These are phyloP conservation scores for Pyrenochaeta sp. DNA, from an alignment of 2,329 filamentous ascomycete species.

Conservation along the genomic window DNA sequence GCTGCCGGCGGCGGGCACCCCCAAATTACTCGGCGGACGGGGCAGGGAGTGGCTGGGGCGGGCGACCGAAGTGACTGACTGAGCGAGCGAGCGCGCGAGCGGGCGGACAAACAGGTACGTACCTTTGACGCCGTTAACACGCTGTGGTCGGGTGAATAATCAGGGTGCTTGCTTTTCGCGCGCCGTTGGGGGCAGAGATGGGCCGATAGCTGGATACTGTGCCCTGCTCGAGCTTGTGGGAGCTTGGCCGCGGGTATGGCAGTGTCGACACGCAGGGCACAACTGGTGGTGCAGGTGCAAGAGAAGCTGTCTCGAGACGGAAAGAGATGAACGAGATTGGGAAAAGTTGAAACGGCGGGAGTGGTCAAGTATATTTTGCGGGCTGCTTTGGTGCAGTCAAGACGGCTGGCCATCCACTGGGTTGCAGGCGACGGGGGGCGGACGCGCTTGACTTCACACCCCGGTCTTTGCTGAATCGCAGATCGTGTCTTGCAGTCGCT, in stretches of 20 bases:
- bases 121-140: conserved; percentile 12
- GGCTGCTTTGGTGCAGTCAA: conserved; percentile 32
- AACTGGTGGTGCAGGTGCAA: conserved; percentile 41
- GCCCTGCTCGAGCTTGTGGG: conserved; percentile 24
- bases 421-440: conserved; percentile 30
- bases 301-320: conserved; percentile 51
- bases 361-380: conserved; percentile 48
- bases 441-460: conserved; percentile 38
- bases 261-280: conserved; percentile 28
- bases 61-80: not conserved
- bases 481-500: conserved; percentile 22
- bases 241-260: conserved; percentile 32
- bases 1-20: conserved; percentile 29
- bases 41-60: conserved; percentile 28
- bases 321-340: conserved; percentile 51
- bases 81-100: not conserved
- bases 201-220: conserved; percentile 16
- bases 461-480: conserved; percentile 43
- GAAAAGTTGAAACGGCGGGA: conserved; percentile 51
- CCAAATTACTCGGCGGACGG: conserved; percentile 20
- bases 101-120: conserved; percentile 22
- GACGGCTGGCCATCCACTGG: conserved; percentile 26
- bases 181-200: conserved; percentile 31
- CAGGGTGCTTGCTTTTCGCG: conserved; percentile 24
- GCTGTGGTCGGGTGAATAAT: not conserved